Conservation (phyloP, 108 stramenopile species). For the Cyclotella choctawhatcheeana region DNA sequence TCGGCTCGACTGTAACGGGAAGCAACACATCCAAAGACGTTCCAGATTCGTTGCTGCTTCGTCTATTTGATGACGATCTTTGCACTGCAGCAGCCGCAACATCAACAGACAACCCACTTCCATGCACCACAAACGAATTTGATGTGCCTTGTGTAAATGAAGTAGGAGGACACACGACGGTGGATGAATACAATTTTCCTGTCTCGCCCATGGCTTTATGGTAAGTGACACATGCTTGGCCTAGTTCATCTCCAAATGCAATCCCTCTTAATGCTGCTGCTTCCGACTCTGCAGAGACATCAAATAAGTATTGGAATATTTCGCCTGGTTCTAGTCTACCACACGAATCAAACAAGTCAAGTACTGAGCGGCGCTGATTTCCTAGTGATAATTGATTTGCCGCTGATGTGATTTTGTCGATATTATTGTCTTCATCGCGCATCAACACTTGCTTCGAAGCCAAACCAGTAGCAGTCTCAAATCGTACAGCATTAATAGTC, state of each 20-base stretch:
- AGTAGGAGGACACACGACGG: conserved; percentile 64
- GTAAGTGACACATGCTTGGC: conserved; percentile 73
- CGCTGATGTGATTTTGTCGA: conserved; percentile 10
- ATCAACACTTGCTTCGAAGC: conserved; percentile 48
- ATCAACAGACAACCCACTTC: conserved; percentile 82
- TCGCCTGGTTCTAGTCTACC: conserved; percentile 71
- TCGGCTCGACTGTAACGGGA: conserved; percentile 85
- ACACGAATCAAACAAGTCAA: conserved; percentile 61
- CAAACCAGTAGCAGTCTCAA: conserved; percentile 64
- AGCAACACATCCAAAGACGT: conserved; percentile 59
- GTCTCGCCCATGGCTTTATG: conserved; percentile 82
- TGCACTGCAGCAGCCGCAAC: conserved; percentile 70
- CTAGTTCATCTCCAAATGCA: conserved; percentile 79
- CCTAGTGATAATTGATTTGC: not conserved
- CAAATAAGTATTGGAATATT: conserved; percentile 69
- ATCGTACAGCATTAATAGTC: conserved; percentile 58
- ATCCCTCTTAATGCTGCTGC: conserved; percentile 60
- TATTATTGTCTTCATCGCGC: conserved; percentile 11
- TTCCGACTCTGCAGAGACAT: conserved; percentile 55
- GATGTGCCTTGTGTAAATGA: conserved; percentile 8
- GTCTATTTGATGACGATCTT: conserved; percentile 39
- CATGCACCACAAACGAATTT: conserved; percentile 64
- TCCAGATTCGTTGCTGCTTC: conserved; percentile 11
- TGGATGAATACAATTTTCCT: conserved; percentile 61
- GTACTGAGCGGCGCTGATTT: conserved; percentile 11